Conservation (phyloP, 495 filamentous ascomycete species). For the Echria macrotheca region DNA sequence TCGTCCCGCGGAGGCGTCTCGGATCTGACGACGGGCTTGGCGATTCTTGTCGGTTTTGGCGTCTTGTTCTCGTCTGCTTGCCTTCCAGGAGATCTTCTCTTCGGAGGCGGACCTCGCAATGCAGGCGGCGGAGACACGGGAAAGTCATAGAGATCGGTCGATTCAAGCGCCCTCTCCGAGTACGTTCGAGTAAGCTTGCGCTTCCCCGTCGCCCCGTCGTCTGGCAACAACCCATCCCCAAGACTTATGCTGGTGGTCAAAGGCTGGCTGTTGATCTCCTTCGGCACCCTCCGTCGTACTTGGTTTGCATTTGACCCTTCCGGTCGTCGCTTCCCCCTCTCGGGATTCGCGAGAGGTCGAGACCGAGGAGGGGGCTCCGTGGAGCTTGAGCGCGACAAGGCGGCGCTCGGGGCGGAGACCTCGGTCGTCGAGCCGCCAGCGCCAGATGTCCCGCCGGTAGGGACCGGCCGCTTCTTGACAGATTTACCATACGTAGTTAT, state of each 20-base stretch:
- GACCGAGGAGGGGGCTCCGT: slow-evolving; percentile 18
- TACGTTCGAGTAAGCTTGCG: slow-evolving; percentile 21
- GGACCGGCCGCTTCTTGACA: slow-evolving; percentile 25
- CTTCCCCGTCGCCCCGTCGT: slow-evolving; percentile 23
- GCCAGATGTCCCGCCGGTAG: no score
- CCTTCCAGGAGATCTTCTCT: no score
- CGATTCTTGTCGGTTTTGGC: slow-evolving; percentile 10
- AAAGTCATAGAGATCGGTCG: slow-evolving; percentile 21
- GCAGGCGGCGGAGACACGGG: no score
- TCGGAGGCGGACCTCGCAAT: no score
- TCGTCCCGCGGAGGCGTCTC: slow-evolving; percentile 29
- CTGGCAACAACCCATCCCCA: not conserved
- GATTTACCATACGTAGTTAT: slow-evolving; percentile 39
- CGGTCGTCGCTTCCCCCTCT: slow-evolving; percentile 3
- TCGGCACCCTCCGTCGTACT: slow-evolving; percentile 1
- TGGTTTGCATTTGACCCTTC: slow-evolving; percentile 2
- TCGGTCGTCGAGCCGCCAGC: slow-evolving; percentile 15
- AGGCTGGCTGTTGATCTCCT: slow-evolving; percentile 27
- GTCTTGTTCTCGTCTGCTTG: no score
- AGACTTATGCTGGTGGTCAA: slow-evolving; percentile 7
- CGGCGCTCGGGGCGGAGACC: slow-evolving; percentile 8
- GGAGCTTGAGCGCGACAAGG: slow-evolving; percentile 13
- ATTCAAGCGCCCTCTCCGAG: slow-evolving; percentile 18
- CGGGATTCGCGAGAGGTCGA: slow-evolving; percentile 3
- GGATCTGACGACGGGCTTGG: no score